phyloP scores from a whole-genome alignment of 176 grass and related monocot species.

The Oryza longistaminata region DNA sequence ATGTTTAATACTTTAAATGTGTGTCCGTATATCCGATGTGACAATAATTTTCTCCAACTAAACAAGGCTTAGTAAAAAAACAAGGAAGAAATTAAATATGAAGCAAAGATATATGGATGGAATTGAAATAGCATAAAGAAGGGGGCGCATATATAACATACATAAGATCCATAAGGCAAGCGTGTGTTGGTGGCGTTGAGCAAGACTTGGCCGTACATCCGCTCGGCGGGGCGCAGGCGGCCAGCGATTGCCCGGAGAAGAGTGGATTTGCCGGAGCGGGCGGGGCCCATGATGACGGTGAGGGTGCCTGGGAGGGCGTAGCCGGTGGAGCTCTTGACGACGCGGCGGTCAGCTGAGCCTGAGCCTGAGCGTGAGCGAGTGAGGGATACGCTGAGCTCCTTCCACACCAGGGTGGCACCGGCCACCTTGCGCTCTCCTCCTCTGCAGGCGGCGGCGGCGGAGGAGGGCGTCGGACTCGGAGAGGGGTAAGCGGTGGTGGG shows the following conservation, averaged over 20 bases:
- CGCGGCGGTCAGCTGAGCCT: conserved; percentile 55
- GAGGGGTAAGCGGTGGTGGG: conserved; percentile 66
- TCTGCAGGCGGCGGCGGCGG: conserved; percentile 14
- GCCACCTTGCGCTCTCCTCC: conserved; percentile 60
- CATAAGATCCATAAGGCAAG: conserved; percentile 89
- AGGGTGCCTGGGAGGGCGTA: conserved; percentile 88
- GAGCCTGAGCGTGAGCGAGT: neutral
- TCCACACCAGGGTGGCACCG: conserved; percentile 85
- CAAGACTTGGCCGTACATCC: conserved; percentile 82
- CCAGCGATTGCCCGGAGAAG: conserved; percentile 83
- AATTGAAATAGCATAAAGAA: no score
- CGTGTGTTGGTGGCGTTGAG: conserved; percentile 70
- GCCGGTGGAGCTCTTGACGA: conserved; percentile 82
- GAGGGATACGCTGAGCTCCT: conserved; percentile 74
- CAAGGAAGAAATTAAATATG: no score
- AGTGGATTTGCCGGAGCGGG: conserved; percentile 87
- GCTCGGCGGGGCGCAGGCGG: conserved; percentile 52
- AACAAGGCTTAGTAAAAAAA: no score
- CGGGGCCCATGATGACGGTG: conserved; percentile 93
- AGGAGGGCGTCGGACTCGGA: conserved; percentile 52
- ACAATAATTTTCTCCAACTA: no score
- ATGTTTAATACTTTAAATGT: no score
- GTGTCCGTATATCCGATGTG: no score
- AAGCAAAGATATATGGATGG: no score
- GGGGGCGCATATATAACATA: neutral